phyloP scores from a whole-genome alignment of 495 filamentous ascomycete genomes.

The Xylaria acuta region DNA sequence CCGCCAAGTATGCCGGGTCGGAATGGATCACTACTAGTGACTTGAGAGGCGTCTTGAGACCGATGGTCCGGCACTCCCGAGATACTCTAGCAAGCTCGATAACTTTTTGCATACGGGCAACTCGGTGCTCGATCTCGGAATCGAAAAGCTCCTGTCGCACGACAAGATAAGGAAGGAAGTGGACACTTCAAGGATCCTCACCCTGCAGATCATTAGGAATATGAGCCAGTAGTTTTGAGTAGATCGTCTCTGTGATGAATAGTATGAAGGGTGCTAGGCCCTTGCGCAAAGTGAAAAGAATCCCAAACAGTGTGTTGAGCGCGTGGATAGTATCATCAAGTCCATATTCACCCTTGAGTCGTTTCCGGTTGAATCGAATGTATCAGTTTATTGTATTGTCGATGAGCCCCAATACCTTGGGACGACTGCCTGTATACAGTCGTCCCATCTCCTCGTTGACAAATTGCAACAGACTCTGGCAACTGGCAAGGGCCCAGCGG shows the following conservation, averaged over 20 bases:
- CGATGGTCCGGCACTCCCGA: slow-evolving; percentile 82
- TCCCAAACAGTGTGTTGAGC: slow-evolving; percentile 95
- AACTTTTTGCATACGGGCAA: slow-evolving; percentile 91
- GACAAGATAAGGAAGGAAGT: slow-evolving; percentile 90
- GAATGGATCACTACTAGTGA: slow-evolving; percentile 88
- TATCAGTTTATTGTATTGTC: slow-evolving; percentile 99
- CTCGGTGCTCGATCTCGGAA: slow-evolving; percentile 80
- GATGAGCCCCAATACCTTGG: slow-evolving; percentile 85
- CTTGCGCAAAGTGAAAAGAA: slow-evolving; percentile 85
- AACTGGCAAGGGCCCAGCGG: slow-evolving; percentile 91
- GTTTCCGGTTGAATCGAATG: slow-evolving; percentile 96
- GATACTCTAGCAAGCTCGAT: slow-evolving; percentile 89
- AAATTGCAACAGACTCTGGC: slow-evolving; percentile 90
- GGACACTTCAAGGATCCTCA: slow-evolving; percentile 81
- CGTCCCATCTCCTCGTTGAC: slow-evolving; percentile 97
- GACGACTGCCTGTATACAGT: slow-evolving; percentile 93
- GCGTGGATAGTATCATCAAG: slow-evolving; percentile 88
- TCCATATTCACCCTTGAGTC: slow-evolving; percentile 92
- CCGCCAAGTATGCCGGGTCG: slow-evolving; percentile 81
- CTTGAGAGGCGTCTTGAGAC: slow-evolving; percentile 89
- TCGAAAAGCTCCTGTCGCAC: slow-evolving; percentile 89
- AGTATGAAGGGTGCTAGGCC: slow-evolving; percentile 94
- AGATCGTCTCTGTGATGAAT: slow-evolving; percentile 95
- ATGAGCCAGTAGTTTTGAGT: slow-evolving; percentile 80
- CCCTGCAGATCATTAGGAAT: slow-evolving; percentile 61